Percentiles rank a stretch among this genome's conserved stretches.
These are phyloP conservation scores for Mesembryanthemum crystallinum DNA, from an alignment of 148 eudicot genomes.

Conservation along the genomic window DNA sequence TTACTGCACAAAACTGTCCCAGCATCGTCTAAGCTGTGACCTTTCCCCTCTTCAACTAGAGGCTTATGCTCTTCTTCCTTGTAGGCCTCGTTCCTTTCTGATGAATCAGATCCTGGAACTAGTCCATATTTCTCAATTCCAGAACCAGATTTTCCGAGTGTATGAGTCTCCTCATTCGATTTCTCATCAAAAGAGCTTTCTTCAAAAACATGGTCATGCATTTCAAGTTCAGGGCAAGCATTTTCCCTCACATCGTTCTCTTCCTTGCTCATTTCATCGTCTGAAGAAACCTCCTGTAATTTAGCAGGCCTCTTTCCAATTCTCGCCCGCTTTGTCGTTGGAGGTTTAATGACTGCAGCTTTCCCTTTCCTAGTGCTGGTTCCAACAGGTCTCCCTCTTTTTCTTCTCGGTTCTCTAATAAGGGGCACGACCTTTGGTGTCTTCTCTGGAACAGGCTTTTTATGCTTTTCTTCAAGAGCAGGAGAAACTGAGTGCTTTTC, in stretches of 20 bases:
- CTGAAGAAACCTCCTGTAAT: constrained; percentile 40
- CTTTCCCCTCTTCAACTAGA: constrained; percentile 10
- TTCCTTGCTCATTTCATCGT: constrained; percentile 31
- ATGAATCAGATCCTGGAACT: constrained; percentile 24
- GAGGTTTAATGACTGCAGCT: constrained; percentile 41
- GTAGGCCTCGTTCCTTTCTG: constrained; percentile 19
- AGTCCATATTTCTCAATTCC: constrained; percentile 21
- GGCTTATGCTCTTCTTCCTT: constrained; percentile 17
- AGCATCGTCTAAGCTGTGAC: constrained; percentile 17
- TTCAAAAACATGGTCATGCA: constrained; percentile 8
- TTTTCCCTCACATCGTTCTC: constrained; percentile 1
- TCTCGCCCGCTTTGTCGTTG: constrained; percentile 47
- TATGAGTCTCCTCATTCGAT: constrained; percentile 11
- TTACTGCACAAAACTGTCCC: constrained; percentile 19
- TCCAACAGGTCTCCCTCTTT: constrained; percentile 61
- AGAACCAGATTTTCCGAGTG: constrained; percentile 12
- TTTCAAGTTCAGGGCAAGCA: constrained; percentile 12
- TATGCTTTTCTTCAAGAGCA: constrained; percentile 30
- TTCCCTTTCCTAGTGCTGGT: constrained; percentile 35
- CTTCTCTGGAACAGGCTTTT: constrained; percentile 14
- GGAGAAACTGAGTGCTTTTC: constrained; percentile 29
- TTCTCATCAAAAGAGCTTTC: constrained; percentile 13
- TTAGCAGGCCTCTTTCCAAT: constrained; percentile 59
- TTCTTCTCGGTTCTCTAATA: constrained; percentile 38
- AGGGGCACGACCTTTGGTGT: constrained; percentile 20